A percentile compares a stretch with the other conserved stretches of the same genome.
Evolutionary conservation across 1,284 basidiomycete species (phyloP).

Genomic region (Cryptococcus sp.): DNA sequence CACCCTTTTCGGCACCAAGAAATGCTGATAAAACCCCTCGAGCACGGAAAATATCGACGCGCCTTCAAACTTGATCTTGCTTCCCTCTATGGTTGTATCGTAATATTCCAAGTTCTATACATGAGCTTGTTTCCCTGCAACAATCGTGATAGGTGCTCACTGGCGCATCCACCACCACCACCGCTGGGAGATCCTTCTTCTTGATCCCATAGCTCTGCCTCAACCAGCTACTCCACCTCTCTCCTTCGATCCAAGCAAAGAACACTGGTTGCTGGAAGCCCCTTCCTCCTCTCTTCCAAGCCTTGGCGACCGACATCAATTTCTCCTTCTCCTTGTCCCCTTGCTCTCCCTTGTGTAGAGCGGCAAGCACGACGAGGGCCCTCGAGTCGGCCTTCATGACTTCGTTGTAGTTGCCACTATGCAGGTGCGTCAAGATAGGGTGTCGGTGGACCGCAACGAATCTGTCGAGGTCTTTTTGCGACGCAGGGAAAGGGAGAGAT

Average conservation of each 20-base stretch:
- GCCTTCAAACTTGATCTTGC: slow-evolving; percentile 56
- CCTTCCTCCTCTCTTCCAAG: slow-evolving; percentile 55
- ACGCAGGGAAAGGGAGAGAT: slow-evolving; percentile 34
- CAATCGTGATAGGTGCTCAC: slow-evolving; percentile 54
- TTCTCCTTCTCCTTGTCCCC: slow-evolving; percentile 50
- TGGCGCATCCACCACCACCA: slow-evolving; percentile 73
- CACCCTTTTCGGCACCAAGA: slow-evolving; percentile 52
- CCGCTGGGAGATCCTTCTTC: slow-evolving; percentile 51
- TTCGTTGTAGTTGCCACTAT: slow-evolving; percentile 65
- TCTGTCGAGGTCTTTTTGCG: slow-evolving; percentile 17
- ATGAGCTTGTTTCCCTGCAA: not conserved
- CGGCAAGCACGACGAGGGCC: slow-evolving; percentile 70
- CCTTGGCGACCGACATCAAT: slow-evolving; percentile 55
- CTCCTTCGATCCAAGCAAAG: slow-evolving; percentile 78
- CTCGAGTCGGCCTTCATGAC: slow-evolving; percentile 68
- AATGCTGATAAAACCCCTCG: slow-evolving; percentile 59
- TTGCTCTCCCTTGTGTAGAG: slow-evolving; percentile 41
- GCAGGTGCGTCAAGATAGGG: slow-evolving; percentile 65
- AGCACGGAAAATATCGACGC: slow-evolving; percentile 63
- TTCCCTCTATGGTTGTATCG: slow-evolving; percentile 63
- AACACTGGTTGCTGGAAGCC: slow-evolving; percentile 57
- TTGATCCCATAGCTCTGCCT: slow-evolving; percentile 74
- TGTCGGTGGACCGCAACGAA: slow-evolving; percentile 66
- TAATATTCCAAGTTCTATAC: slow-evolving; percentile 28
- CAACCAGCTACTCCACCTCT: slow-evolving; percentile 75